Base-by-base conservation (phyloP, 805 yeast species). In the Saccharomycopsis fibuligera region DNA sequence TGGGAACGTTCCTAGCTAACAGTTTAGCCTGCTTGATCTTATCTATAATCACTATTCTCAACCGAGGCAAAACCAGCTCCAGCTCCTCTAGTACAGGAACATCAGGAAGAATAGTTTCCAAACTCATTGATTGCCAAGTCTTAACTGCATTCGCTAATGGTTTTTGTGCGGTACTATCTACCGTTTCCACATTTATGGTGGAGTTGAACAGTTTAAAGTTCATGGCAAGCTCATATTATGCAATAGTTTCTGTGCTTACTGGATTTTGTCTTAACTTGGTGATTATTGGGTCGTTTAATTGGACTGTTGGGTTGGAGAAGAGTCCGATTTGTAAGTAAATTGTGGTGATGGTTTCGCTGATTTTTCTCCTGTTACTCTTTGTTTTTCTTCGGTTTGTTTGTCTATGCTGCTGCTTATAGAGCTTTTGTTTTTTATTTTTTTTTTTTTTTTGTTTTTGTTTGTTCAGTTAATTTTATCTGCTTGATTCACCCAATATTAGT, bases 101-200 rank as follows among this genome's bases (percentile, higher is more conserved):
- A 12, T 35, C 41, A 8, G 25, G 25, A 2, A 21, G 36, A 16
- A n/a, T 45, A 3, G 64, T 72, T 0, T 55, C 62, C 6, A 57
- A 60, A 3, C 24, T 54, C 0, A 51, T 74, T 3, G 59, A 69
- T 0, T 78, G 86, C 53, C 79, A 76, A 35, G 75, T 79, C 3
- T 57, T 82, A 0, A 53, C 56, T 5, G 89, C 83, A 0, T 59
- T 84, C 2, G 69, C 66, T 17, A 76, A 77, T 56, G 95, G 95
- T 0, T 79, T 76, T 50, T 80, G 87, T 59, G 95, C 90, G 1
- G 73, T 77, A 2, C 62, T 83, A 44, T 78, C 87, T 35, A 86
- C 96, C 0, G 76, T 86, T 35, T 81, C 91, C 48, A 84, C 96
- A 0, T 84, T 88, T 56, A 73, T 85, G 6, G 79, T 75, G 37